Conservation (phyloP, 768 basidiomycete species). For the Fomitopsis pulvina region DNA sequence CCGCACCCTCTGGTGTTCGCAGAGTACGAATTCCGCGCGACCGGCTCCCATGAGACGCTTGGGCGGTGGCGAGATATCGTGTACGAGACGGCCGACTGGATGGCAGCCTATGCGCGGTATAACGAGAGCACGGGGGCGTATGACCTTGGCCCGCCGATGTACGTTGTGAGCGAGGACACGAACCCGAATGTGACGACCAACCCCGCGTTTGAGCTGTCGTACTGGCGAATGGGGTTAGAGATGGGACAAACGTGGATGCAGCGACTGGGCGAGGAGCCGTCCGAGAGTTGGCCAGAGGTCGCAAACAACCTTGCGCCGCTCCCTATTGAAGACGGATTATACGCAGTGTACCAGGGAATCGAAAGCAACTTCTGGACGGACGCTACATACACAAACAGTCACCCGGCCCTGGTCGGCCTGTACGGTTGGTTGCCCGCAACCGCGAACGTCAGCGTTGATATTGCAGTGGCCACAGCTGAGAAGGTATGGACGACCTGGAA, state of each 20-base stretch:
- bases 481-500: constrained; percentile 53
- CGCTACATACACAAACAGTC: constrained; percentile 45
- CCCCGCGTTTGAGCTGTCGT: constrained; percentile 52
- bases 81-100: constrained; percentile 50
- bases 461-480: constrained; percentile 42
- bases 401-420: constrained; percentile 49
- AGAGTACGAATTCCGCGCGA: constrained; percentile 46
- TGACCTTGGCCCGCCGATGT: constrained; percentile 56
- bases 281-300: constrained; percentile 38
- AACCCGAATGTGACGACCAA: constrained; percentile 47
- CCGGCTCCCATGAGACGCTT: constrained; percentile 30
- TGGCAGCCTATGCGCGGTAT: constrained; percentile 49
- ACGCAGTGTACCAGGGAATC: constrained; percentile 52
- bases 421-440: constrained; percentile 54
- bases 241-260: constrained; percentile 45
- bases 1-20: constrained; percentile 55
- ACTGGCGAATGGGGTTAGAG: constrained; percentile 47
- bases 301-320: constrained; percentile 41
- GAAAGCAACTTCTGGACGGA: constrained; percentile 45
- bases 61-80: constrained; percentile 48
- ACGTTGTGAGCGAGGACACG: constrained; percentile 51
- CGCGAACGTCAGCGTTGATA: constrained; percentile 37
- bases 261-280: constrained; percentile 33
- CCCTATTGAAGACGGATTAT: constrained; percentile 43
- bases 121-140: constrained; percentile 41